Conservation (phyloP, 177 flowering plant genomes). For the Telopea speciosissima region DNA sequence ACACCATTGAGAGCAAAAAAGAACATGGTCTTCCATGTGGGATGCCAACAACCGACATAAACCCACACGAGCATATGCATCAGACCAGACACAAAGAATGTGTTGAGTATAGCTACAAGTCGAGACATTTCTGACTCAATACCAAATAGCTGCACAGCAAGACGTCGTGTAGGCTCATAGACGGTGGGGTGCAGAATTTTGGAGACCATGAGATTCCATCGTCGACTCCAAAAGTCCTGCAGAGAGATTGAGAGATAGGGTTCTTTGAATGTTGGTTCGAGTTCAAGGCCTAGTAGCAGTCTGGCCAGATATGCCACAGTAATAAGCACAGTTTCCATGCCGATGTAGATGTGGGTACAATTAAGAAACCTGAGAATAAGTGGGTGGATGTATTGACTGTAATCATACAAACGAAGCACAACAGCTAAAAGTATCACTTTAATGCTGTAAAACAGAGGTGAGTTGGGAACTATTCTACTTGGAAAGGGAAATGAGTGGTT, state of each 20-base stretch:
- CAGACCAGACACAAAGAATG: constrained; percentile 28
- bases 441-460: background rate
- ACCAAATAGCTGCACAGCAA: constrained; percentile 7
- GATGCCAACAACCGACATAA: constrained; percentile 15
- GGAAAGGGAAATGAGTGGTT: no score
- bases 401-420: background rate
- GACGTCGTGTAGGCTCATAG: constrained; percentile 12
- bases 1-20: constrained; percentile 16
- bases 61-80: constrained; percentile 35
- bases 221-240: constrained; percentile 36
- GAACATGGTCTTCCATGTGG: no score
- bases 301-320: constrained; percentile 9
- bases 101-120: constrained; percentile 8
- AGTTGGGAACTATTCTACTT: background rate
- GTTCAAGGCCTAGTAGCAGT: constrained; percentile 15
- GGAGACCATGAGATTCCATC: constrained; percentile 34
- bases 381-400: background rate
- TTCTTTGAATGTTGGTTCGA: constrained; percentile 31
- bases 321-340: constrained; percentile 16
- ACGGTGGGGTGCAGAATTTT: constrained; percentile 26
- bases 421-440: background rate
- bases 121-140: constrained; percentile 11
- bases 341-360: constrained; percentile 4
- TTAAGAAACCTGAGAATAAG: background rate
- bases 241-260: constrained; percentile 31